phyloP scores from a whole-genome alignment of 2,329 filamentous ascomycete genomes.

The Colletotrichum sansevieriae region DNA sequence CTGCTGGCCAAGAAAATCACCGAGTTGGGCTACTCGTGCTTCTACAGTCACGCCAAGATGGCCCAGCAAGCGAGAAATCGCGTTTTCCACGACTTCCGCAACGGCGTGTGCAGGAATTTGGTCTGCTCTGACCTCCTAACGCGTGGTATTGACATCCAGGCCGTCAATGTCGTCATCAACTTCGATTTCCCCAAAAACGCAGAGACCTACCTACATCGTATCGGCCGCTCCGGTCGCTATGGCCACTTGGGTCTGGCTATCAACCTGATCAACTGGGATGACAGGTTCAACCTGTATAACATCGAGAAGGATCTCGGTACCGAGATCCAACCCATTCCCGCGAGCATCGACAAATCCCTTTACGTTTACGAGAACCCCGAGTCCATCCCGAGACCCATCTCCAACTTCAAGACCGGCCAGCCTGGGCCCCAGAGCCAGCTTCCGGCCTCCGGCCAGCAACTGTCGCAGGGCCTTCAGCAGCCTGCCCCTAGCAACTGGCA shows the following conservation, averaged over 20 bases:
- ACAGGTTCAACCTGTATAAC: conserved; percentile 98
- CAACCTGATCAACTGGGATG: conserved; percentile 99
- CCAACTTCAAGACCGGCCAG: conserved; percentile 57
- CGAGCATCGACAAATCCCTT: conserved; percentile 94
- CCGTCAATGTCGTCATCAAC: conserved; percentile 99
- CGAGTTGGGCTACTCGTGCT: conserved; percentile 98
- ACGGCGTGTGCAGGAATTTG: conserved; percentile 96
- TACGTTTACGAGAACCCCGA: conserved; percentile 99
- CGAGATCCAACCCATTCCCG: conserved; percentile 96
- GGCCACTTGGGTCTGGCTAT: conserved; percentile 97
- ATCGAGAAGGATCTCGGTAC: conserved; percentile 98
- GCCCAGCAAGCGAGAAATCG: conserved; percentile 96
- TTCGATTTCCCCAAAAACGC: conserved; percentile 99
- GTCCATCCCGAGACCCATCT: conserved; percentile 86
- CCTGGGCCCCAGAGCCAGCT: conserved; percentile 47
- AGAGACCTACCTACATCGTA: conserved; percentile 97
- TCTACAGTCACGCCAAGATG: conserved; percentile 99
- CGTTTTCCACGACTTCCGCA: conserved; percentile 99
- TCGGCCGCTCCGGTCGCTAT: conserved; percentile 96
- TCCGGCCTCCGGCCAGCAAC: conserved; percentile 33
- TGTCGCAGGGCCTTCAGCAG: conserved; percentile 46
- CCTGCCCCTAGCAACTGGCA: conserved; percentile 47
- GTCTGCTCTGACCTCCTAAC: conserved; percentile 98
- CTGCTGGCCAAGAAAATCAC: conserved; percentile 99
- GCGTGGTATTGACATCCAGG: conserved; percentile 99